Evolutionary conservation across 495 filamentous ascomycete genomes (phyloP), one percentile per base, ranked within the genome.

Genomic region (Penicillium cosmopolitanum): DNA sequence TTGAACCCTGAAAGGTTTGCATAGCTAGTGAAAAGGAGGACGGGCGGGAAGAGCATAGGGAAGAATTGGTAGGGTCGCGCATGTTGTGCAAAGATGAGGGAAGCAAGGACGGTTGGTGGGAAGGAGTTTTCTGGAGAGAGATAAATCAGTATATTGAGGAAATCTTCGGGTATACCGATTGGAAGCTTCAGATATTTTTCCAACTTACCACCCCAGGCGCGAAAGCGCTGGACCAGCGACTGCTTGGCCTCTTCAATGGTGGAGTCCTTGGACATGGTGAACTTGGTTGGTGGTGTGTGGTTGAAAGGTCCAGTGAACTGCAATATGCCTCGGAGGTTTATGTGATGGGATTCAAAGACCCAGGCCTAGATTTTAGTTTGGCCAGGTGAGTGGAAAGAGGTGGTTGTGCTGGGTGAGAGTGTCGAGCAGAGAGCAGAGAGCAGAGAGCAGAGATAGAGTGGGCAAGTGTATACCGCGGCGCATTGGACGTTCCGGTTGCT

Each of bases 1-100:
- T 89, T 87, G 83, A 87, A 93, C 35, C 85, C 86, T 51, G 84
- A 82, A 9, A 96, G 69, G 70, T 92, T 94, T 46, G 93, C 81
- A 73, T 96, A 98, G 75, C 87, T 89, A 55, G 85, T 84, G 79
- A 96, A 92, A 55, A 96, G 80, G n/a, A 97, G 84, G 56, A 93
- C 77, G 0, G 92, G 90, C 35, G 92, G 82, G 77, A 97, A 91
- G 63, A 91, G 77, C 80, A 96, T 85, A 2, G 92, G 91, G 1
- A 95, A 77, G 12, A 80, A 63, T 66, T 89, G 89, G 68, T 89
- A 83, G 7, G 93, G 93, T 7, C 89, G 89, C 55, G 81, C 75
- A 74, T 93, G 86, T 61, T 93, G 89, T 19, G 90, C 85, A 5
- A 87, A 83, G 59, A 96, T 86, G 50, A 96, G 84, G 11, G 91